Evolutionary conservation across 352 stramenopile species (phyloP), one percentile per base, ranked within the genome.

Genomic region (Bremia lactucae): DNA sequence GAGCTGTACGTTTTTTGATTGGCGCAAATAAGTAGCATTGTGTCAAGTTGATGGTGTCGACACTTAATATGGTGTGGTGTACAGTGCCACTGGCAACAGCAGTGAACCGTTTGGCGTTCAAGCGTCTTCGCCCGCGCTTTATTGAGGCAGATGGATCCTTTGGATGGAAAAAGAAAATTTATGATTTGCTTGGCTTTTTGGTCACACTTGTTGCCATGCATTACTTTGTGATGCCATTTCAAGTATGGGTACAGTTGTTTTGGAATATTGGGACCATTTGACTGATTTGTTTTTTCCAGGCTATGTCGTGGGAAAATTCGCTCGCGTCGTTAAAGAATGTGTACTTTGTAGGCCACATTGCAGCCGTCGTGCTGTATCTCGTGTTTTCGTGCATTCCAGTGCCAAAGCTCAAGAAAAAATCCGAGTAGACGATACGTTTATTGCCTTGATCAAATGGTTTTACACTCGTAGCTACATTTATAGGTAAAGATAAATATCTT

Each of bases 151-250:
- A 87, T 36, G 70, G 73, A 37, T 77, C 63, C 18, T 60, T 63
- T 21, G n/a, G n/a, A n/a, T n/a, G n/a, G n/a, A n/a, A n/a, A n/a
- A n/a, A n/a, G n/a, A n/a, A n/a, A n/a, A n/a, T n/a, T n/a, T 86
- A 86, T 53, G 70, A 86, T 44, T 5, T 80, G 4, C 18, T 81
- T 15, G 65, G 72, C 47, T 62, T 61, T 25, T 5, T 83, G 25
- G 26, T 59, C 16, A 80, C 71, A 20, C 42, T 66, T 4, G 46
- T 81, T 8, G 59, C 54, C 16, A 76, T 83, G 58, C 63, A 83
- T 54, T 84, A 82, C 57, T 74, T 83, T 24, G 74, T 78, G 13
- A 76, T 87, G 54, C 65, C 72, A 28, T 85, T 87, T 55, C n/a
- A n/a, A n/a, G n/a, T n/a, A n/a, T n/a, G n/a, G n/a, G n/a, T n/a